These are phyloP conservation scores for Pythium inflatum DNA, from an alignment of 352 stramenopile genomes.

Conservation along the genomic window DNA sequence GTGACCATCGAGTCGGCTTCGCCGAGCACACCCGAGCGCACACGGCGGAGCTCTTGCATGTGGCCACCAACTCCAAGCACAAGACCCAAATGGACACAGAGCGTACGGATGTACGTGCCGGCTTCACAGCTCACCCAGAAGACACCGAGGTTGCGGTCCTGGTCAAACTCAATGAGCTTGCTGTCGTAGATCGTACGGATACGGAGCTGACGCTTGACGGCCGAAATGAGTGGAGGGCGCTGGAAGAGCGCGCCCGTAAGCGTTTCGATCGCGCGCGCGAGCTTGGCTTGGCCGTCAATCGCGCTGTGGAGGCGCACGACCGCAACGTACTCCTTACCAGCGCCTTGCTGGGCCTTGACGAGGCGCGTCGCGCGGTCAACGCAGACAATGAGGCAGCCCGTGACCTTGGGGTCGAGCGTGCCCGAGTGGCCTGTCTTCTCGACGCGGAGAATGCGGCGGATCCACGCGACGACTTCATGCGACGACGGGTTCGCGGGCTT, in stretches of 20 bases:
- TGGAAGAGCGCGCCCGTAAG: conserved; percentile 99
- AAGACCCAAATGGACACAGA: conserved; percentile 99
- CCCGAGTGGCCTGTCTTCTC: conserved; percentile 99
- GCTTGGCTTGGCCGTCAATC: conserved; percentile 90
- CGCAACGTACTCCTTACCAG: conserved; percentile 99
- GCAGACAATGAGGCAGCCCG: conserved; percentile 99
- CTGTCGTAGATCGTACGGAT: conserved; percentile 99
- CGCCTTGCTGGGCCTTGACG: conserved; percentile 92
- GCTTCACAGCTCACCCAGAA: conserved; percentile 98
- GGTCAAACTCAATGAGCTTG: conserved; percentile 99
- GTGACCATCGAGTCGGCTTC: conserved; percentile 98
- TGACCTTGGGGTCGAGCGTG: conserved; percentile 99
- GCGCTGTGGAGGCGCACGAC: conserved; percentile 97
- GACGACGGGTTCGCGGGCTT: conserved; percentile 99
- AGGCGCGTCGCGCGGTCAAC: conserved; percentile 97
- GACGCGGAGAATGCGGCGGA: conserved; percentile 99
- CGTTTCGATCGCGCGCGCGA: conserved; percentile 97
- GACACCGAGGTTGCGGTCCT: conserved; percentile 97
- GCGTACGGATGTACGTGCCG: conserved; percentile 99
- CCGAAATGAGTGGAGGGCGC: conserved; percentile 98
- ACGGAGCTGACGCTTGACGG: conserved; percentile 99
- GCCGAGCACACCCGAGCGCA: conserved; percentile 95
- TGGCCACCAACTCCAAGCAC: conserved; percentile 97
- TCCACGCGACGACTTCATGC: conserved; percentile 99
- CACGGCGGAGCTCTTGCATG: conserved; percentile 99